Conservation (phyloP, 179 eudicot species). For the Monotropa hypopitys region DNA sequence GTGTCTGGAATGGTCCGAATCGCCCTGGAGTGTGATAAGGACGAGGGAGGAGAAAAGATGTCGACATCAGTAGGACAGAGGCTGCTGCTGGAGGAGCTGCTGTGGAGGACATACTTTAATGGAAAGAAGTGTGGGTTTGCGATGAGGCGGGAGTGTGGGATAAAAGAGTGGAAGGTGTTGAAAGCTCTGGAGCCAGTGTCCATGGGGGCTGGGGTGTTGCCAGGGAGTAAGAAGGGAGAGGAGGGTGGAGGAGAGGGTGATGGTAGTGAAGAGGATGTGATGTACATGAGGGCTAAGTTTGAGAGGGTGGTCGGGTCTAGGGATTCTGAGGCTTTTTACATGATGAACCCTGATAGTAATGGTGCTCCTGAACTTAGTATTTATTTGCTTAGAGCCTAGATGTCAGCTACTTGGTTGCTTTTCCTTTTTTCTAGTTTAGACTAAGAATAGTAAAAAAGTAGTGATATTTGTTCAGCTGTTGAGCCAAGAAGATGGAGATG, state of each 20-base stretch:
- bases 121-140: conserved; percentile 63
- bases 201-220: conserved; percentile 75
- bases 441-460: background rate
- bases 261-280: conserved; percentile 30
- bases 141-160: conserved; percentile 39
- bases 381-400: conserved; percentile 49
- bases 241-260: conserved; percentile 19
- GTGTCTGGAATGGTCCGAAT: conserved; percentile 63
- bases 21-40: conserved; percentile 50
- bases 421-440: background rate
- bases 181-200: conserved; percentile 68
- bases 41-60: conserved; percentile 10
- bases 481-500: conserved; percentile 1
- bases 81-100: conserved; percentile 36
- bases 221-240: conserved; percentile 27
- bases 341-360: conserved; percentile 64
- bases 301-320: conserved; percentile 71
- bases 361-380: conserved; percentile 68
- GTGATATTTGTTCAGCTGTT: background rate
- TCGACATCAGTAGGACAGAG: background rate
- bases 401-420: background rate
- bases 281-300: conserved; percentile 72
- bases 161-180: conserved; percentile 47
- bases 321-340: conserved; percentile 66
- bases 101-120: conserved; percentile 55